phyloP scores from a whole-genome alignment of 306 rosid species.

The Calophaca sinica region DNA sequence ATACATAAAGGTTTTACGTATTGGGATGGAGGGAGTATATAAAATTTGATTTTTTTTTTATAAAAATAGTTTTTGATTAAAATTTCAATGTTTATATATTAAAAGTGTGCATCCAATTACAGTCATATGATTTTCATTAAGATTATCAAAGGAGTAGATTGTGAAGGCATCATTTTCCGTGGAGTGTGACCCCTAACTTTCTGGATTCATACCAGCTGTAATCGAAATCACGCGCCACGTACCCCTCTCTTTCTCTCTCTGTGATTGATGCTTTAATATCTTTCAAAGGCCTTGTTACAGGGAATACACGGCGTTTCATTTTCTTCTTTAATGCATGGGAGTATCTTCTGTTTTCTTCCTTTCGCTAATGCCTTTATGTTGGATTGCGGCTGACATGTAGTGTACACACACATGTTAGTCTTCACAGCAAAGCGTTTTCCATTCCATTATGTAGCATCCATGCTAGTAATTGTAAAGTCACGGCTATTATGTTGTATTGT shows the following conservation, averaged over 20 bases:
- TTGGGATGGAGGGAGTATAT: too few relatives aligned
- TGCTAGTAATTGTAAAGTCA: too few relatives aligned
- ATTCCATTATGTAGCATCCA: too few relatives aligned
- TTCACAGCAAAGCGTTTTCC: too few relatives aligned
- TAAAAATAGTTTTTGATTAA: too few relatives aligned
- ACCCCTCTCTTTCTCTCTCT: slow-evolving; percentile 8
- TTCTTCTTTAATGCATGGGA: slow-evolving; percentile 44
- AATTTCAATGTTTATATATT: neutral
- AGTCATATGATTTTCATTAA: neutral
- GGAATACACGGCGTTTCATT: slow-evolving; percentile 51
- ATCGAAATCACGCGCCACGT: slow-evolving; percentile 61
- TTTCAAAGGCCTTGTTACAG: slow-evolving; percentile 13
- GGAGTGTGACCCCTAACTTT: slow-evolving; percentile 54
- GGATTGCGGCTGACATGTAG: slow-evolving; percentile 1
- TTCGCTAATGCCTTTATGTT: neutral
- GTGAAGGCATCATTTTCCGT: slow-evolving; percentile 60
- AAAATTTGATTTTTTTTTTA: too few relatives aligned
- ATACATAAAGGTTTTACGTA: too few relatives aligned
- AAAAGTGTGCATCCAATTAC: neutral
- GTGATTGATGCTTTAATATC: neutral
- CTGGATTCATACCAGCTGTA: slow-evolving; percentile 71
- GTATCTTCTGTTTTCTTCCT: slow-evolving; percentile 11
- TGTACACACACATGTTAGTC: neutral
- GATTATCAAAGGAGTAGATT: slow-evolving; percentile 9
- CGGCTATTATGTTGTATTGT: too few relatives aligned